Percentiles rank a stretch among this genome's conserved stretches.
Evolutionary conservation across 1,139 yeast genomes (phyloP).

Genomic region (Taiozyma sp.): DNA sequence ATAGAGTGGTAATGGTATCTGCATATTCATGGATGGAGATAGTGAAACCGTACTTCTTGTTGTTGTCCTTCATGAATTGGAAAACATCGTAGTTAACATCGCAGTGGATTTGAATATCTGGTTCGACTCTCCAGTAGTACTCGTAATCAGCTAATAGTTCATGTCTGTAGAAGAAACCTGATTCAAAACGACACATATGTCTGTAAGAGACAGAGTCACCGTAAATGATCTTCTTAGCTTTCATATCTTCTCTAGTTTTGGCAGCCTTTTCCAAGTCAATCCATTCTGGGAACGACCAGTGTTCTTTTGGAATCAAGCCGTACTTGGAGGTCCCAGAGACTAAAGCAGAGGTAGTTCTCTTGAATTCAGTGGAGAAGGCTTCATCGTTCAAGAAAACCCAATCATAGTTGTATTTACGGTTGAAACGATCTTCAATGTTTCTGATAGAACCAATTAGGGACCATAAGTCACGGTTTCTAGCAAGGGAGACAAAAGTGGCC

Average conservation of each 20-base stretch:
- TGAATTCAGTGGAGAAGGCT: conserved; percentile 43
- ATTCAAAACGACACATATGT: conserved; percentile 90
- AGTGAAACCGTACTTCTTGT: conserved; percentile 22
- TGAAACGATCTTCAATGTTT: conserved; percentile 70
- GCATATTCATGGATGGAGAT: conserved; percentile 79
- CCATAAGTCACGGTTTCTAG: conserved; percentile 65
- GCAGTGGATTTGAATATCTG: conserved; percentile 44
- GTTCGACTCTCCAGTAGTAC: conserved; percentile 89
- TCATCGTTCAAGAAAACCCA: conserved; percentile 46
- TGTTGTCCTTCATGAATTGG: conserved; percentile 24
- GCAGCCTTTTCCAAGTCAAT: conserved; percentile 49
- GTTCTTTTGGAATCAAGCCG: conserved; percentile 44
- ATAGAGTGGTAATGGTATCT: conserved; percentile 74
- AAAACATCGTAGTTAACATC: conserved; percentile 22
- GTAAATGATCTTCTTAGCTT: conserved; percentile 43
- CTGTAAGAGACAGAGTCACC: conserved; percentile 63
- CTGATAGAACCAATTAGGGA: conserved; percentile 56
- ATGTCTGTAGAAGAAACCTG: conserved; percentile 66
- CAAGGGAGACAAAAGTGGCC: conserved; percentile 72
- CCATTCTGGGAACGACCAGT: conserved; percentile 55
- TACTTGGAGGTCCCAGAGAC: conserved; percentile 46
- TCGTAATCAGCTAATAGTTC: conserved; percentile 18
- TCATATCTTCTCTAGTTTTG: conserved; percentile 32
- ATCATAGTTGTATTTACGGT: conserved; percentile 55
- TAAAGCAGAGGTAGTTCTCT: conserved; percentile 27